Conservation (phyloP, 441 rosid species). For the Oxalis stricta region DNA sequence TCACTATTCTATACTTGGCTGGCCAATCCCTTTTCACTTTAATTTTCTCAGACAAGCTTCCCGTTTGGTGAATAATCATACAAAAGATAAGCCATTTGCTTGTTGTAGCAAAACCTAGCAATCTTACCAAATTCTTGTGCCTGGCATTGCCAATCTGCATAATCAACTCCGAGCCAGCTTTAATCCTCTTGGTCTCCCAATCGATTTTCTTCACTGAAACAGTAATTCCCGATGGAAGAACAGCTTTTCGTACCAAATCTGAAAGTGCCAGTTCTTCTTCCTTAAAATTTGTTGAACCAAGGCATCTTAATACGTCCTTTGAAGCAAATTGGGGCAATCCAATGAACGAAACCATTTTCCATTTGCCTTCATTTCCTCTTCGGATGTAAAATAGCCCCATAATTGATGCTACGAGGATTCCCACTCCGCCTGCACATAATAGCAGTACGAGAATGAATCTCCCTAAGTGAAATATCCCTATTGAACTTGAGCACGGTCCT, state of each 20-base stretch:
- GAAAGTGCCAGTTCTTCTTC: conserved; percentile 24
- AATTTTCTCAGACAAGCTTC: conserved; percentile 52
- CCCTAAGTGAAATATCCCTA: conserved; percentile 25
- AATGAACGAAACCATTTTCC: conserved; percentile 65
- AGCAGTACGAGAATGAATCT: conserved; percentile 42
- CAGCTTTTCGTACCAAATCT: conserved; percentile 43
- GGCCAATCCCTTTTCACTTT: conserved; percentile 47
- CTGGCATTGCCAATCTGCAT: conserved; percentile 57
- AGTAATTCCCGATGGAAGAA: conserved; percentile 78
- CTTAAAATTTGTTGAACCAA: conserved; percentile 27
- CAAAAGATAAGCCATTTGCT: conserved; percentile 45
- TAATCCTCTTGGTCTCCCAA: conserved; percentile 32
- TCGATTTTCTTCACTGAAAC: conserved; percentile 55
- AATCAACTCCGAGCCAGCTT: conserved; percentile 26
- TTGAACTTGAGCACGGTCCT: conserved; percentile 38
- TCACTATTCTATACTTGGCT: conserved; percentile 41
- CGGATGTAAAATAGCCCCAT: conserved; percentile 37
- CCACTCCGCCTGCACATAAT: conserved; percentile 30
- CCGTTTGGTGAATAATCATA: conserved; percentile 68
- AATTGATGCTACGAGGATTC: conserved; percentile 29
- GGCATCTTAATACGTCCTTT: conserved; percentile 57
- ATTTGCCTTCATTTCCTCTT: conserved; percentile 38
- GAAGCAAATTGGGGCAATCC: conserved; percentile 74
- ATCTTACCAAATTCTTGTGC: conserved; percentile 61
- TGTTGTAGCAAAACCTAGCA: conserved; percentile 86